Evolutionary conservation across 2,329 filamentous ascomycete genomes (phyloP).

Genomic region (Xylariaceae sp.): DNA sequence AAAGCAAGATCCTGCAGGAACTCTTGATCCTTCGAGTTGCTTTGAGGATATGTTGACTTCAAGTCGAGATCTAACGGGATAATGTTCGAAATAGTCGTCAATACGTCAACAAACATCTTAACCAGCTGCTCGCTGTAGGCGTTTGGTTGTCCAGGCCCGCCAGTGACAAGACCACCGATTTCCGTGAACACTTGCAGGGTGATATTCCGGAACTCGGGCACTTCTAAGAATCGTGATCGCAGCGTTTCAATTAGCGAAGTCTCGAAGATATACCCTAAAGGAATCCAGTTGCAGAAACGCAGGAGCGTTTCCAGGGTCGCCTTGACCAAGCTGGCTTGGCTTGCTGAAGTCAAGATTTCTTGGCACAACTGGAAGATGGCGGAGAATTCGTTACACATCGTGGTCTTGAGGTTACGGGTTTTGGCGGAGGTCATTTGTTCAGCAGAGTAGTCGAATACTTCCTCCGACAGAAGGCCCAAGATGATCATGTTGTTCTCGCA

Average conservation of each 20-base stretch:
- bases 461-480: slow-evolving; percentile 88
- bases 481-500: slow-evolving; percentile 99
- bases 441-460: slow-evolving; percentile 97
- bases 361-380: slow-evolving; percentile 97
- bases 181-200: slow-evolving; percentile 96
- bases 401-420: slow-evolving; percentile 93
- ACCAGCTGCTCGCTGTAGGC: slow-evolving; percentile 94
- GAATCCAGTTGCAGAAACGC: slow-evolving; percentile 98
- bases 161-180: slow-evolving; percentile 89
- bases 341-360: slow-evolving; percentile 87
- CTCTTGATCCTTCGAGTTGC: slow-evolving; percentile 91
- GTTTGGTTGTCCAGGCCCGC: slow-evolving; percentile 58
- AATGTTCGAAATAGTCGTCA: slow-evolving; percentile 88
- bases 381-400: slow-evolving; percentile 98
- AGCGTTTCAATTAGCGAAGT: slow-evolving; percentile 93
- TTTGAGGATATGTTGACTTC: slow-evolving; percentile 84
- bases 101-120: slow-evolving; percentile 96
- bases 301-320: slow-evolving; percentile 95
- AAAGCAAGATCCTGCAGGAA: slow-evolving; percentile 96
- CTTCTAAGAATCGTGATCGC: slow-evolving; percentile 85
- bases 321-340: slow-evolving; percentile 84
- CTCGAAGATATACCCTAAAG: slow-evolving; percentile 97
- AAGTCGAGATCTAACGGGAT: slow-evolving; percentile 88
- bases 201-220: slow-evolving; percentile 93
- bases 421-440: slow-evolving; percentile 99